These are phyloP conservation scores for Mortierella alpina DNA, from an alignment of 192 early-diverging fungal genomes.

Conservation along the genomic window DNA sequence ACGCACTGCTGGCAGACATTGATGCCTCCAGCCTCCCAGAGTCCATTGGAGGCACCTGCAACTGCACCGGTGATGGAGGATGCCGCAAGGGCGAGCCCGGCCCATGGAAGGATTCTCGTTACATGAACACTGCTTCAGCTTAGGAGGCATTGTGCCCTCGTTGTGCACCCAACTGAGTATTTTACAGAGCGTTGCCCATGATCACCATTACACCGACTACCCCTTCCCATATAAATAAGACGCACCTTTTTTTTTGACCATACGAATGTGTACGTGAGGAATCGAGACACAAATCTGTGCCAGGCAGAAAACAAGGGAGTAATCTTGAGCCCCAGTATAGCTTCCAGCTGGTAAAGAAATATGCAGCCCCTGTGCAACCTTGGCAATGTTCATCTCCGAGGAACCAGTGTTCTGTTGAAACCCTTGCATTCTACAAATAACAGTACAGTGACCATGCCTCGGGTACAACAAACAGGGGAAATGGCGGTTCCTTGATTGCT, in stretches of 20 bases:
- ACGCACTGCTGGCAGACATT: constrained; percentile 56
- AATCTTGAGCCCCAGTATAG: too few relatives aligned
- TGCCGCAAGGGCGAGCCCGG: constrained; percentile 60
- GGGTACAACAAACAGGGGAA: too few relatives aligned
- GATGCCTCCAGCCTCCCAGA: constrained; percentile 56
- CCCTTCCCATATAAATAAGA: not conserved
- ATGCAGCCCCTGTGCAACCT: too few relatives aligned
- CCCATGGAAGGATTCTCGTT: constrained; percentile 61
- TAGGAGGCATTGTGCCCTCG: not conserved
- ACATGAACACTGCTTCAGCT: constrained; percentile 26
- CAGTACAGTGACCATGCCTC: too few relatives aligned
- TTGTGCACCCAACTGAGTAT: not conserved
- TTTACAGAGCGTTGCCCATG: not conserved
- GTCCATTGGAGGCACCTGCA: constrained; percentile 59
- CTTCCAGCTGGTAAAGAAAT: too few relatives aligned
- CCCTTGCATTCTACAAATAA: too few relatives aligned
- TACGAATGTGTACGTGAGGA: too few relatives aligned
- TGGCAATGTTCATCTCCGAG: too few relatives aligned
- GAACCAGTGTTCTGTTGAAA: too few relatives aligned
- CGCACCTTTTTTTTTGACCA: not conserved
- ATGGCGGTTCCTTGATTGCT: too few relatives aligned
- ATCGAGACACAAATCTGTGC: too few relatives aligned
- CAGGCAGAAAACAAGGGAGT: too few relatives aligned
- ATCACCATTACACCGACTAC: not conserved
- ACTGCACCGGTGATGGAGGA: constrained; percentile 52